These are phyloP conservation scores for Pythium periplocum DNA, from an alignment of 352 stramenopile species.

Conservation along the genomic window DNA sequence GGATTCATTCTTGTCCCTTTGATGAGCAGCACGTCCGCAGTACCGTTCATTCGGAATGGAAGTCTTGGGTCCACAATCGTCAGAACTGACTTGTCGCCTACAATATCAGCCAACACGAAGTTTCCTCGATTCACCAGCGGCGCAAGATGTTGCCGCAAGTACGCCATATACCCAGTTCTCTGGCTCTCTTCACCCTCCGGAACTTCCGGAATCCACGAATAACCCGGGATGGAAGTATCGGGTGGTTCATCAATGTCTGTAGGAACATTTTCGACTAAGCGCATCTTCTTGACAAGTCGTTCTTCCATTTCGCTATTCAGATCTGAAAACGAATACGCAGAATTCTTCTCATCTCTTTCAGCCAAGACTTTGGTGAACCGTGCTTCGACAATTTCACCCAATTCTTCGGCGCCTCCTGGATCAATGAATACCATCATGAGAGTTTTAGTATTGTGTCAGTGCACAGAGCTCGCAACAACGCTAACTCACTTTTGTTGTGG, in stretches of 20 bases:
- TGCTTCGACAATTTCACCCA: constrained; percentile 9
- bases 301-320: constrained; percentile 3
- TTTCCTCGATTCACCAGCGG: constrained; percentile 18
- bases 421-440: too few relatives aligned
- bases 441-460: too few relatives aligned
- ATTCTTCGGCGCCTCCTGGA: too few relatives aligned
- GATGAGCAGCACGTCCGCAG: constrained; percentile 24
- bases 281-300: constrained; percentile 16
- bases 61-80: constrained; percentile 21
- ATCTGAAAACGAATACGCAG: constrained; percentile 6
- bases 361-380: constrained; percentile 5
- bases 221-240: constrained; percentile 20
- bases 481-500: too few relatives aligned
- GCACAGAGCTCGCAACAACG: too few relatives aligned
- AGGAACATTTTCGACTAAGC: constrained; percentile 6
- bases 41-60: constrained; percentile 25
- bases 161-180: constrained; percentile 23
- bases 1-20: constrained; percentile 22
- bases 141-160: constrained; percentile 24
- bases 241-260: constrained; percentile 21
- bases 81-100: constrained; percentile 13
- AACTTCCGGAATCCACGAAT: constrained; percentile 17
- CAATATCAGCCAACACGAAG: constrained; percentile 20
- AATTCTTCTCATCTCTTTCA: constrained; percentile 9
- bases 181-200: constrained; percentile 12